Percentiles rank a stretch among this genome's conserved stretches.
Conservation (phyloP, 2,329 filamentous ascomycete species). For the Ophiostoma ips region DNA sequence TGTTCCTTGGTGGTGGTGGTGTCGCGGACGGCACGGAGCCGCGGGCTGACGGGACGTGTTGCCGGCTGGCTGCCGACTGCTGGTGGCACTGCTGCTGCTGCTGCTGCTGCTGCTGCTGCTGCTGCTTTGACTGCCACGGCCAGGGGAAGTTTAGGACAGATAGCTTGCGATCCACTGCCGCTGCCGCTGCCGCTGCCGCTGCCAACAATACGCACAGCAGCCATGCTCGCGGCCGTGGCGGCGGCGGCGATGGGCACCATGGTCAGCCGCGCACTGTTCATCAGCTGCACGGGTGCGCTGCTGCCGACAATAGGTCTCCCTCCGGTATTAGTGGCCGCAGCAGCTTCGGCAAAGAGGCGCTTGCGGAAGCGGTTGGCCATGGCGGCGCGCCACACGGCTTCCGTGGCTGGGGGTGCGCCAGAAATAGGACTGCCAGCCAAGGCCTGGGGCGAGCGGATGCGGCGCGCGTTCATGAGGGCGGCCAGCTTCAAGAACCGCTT, state of each 20-base stretch:
- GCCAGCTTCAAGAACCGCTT: conserved; percentile 36
- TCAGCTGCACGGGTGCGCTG: conserved; percentile 13
- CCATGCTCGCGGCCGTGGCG: not conserved
- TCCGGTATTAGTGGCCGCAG: too few relatives aligned
- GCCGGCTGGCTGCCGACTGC: too few relatives aligned
- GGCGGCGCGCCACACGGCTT: conserved; percentile 47
- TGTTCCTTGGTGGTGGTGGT: not conserved
- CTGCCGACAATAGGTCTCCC: conserved; percentile 12
- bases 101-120: not conserved
- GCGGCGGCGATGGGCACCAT: conserved; percentile 2
- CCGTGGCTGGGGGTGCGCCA: conserved; percentile 15
- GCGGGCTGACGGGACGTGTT: too few relatives aligned
- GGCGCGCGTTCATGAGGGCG: conserved; percentile 25
- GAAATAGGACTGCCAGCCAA: not conserved
- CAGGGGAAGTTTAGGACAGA: too few relatives aligned
- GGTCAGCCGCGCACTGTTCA: conserved; percentile 2
- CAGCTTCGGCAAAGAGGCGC: conserved; percentile 28
- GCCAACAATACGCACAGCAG: not conserved
- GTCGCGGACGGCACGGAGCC: not conserved
- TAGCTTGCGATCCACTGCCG: too few relatives aligned
- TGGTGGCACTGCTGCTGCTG: not conserved
- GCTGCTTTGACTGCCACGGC: too few relatives aligned
- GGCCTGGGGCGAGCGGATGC: conserved; percentile 9
- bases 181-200: too few relatives aligned
- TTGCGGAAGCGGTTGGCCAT: conserved; percentile 48